Conservation (phyloP, 148 eudicot genomes). For the Camellia japonica region DNA sequence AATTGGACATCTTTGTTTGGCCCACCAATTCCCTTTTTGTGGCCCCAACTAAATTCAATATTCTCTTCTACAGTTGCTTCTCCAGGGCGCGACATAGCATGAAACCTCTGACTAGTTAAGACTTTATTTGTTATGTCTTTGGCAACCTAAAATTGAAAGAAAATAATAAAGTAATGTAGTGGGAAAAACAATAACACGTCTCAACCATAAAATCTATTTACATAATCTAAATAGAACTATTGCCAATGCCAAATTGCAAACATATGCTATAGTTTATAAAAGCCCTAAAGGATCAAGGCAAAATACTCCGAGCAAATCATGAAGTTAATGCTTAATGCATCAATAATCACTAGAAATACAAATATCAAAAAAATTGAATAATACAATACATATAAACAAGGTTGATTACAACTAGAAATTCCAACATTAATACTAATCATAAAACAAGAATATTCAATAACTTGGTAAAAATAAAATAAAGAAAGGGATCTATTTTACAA, state of each 20-base stretch:
- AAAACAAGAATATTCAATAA: background rate
- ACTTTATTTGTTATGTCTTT: background rate
- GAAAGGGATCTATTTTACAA: background rate
- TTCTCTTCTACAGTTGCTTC: conserved; percentile 14
- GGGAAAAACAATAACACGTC: background rate
- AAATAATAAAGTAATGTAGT: background rate
- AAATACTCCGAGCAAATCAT: background rate
- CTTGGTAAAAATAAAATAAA: background rate
- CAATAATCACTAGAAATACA: too few relatives aligned
- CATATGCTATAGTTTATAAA: background rate
- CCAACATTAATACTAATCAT: background rate
- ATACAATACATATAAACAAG: background rate
- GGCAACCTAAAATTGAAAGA: conserved; percentile 9
- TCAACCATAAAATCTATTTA: background rate
- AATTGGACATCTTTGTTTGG: background rate
- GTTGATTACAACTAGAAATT: background rate
- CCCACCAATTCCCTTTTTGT: background rate
- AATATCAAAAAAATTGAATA: background rate
- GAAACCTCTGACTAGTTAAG: background rate
- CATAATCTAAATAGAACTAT: background rate
- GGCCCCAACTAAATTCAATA: conserved; percentile 24
- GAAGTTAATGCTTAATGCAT: too few relatives aligned
- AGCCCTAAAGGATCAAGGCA: background rate
- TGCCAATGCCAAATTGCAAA: background rate
- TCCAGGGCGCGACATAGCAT: conserved; percentile 12